Conservation (phyloP, 176 grass and related monocot genomes). For the Carex scoparia region DNA sequence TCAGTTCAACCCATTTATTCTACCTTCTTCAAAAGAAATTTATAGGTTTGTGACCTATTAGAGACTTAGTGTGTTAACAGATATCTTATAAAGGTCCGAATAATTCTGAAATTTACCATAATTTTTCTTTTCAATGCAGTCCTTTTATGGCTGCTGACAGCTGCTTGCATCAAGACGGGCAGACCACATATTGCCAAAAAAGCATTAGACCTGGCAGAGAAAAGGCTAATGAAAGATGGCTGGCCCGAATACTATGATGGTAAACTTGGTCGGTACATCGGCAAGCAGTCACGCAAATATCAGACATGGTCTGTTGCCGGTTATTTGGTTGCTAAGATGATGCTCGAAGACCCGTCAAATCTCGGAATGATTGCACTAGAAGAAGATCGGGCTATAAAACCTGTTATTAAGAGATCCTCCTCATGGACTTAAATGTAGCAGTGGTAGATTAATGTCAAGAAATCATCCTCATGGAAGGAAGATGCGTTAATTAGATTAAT, state of each 20-base stretch:
- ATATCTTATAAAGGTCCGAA: not conserved
- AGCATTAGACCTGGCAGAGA: conserved; percentile 69
- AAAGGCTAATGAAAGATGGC: conserved; percentile 60
- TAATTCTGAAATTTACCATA: not conserved
- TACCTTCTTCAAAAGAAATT: not conserved
- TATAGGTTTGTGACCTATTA: not conserved
- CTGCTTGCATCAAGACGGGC: conserved; percentile 91
- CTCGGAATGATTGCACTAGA: conserved; percentile 88
- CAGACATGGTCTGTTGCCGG: conserved; percentile 93
- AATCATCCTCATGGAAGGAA: not conserved
- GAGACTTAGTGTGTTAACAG: not conserved
- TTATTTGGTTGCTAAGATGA: conserved; percentile 89
- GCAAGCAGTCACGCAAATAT: conserved; percentile 82
- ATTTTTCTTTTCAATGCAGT: conserved; percentile 40
- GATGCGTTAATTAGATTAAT: not conserved
- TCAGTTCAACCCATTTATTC: not conserved
- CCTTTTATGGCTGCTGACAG: conserved; percentile 87
- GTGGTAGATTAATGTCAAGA: not conserved
- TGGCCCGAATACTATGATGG: conserved; percentile 96
- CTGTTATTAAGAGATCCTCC: conserved; percentile 50
- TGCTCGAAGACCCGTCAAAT: conserved; percentile 86
- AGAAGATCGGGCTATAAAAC: conserved; percentile 74
- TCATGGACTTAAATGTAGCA: conserved; percentile 55
- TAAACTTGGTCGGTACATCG: conserved; percentile 67
- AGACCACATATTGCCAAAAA: conserved; percentile 80